phyloP scores from a whole-genome alignment of 768 basidiomycete genomes.

The Calocybe cyanea region DNA sequence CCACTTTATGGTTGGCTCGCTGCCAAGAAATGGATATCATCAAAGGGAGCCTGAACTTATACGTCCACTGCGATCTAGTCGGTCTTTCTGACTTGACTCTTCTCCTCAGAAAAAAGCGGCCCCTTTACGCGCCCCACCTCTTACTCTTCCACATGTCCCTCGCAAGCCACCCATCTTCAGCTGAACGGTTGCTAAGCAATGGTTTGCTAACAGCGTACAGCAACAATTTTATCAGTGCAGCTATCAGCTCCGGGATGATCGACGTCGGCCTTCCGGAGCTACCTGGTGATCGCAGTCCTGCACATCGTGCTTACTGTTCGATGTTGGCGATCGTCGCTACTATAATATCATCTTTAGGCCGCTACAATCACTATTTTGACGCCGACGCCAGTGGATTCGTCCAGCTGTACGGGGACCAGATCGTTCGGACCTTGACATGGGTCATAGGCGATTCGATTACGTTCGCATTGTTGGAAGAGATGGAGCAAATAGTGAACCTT shows the following conservation, averaged over 20 bases:
- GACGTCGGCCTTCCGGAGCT: conserved; percentile 64
- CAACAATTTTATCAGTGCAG: conserved; percentile 72
- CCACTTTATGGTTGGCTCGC: conserved; percentile 71
- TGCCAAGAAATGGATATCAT: conserved; percentile 83
- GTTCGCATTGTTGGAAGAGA: conserved; percentile 73
- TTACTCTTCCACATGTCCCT: conserved; percentile 86
- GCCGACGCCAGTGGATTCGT: conserved; percentile 84
- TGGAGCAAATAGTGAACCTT: conserved; percentile 73
- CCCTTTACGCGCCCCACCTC: conserved; percentile 73
- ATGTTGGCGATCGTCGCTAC: conserved; percentile 80
- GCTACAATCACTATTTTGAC: conserved; percentile 75
- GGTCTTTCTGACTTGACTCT: conserved; percentile 66
- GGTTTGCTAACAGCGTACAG: conserved; percentile 80
- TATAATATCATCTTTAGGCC: conserved; percentile 59
- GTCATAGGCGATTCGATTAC: conserved; percentile 77
- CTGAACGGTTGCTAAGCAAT: conserved; percentile 82
- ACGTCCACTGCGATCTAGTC: conserved; percentile 62
- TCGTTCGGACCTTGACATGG: conserved; percentile 76
- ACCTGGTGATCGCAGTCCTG: conserved; percentile 72
- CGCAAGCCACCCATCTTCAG: conserved; percentile 69
- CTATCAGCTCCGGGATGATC: conserved; percentile 73
- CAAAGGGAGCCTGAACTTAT: conserved; percentile 68
- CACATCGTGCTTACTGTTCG: conserved; percentile 77
- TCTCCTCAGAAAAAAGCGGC: conserved; percentile 57
- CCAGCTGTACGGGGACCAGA: conserved; percentile 80